A percentile compares a stretch with the other conserved stretches of the same genome.
These are phyloP conservation scores for Rhazya stricta DNA, from an alignment of 257 asterid species.

Conservation along the genomic window DNA sequence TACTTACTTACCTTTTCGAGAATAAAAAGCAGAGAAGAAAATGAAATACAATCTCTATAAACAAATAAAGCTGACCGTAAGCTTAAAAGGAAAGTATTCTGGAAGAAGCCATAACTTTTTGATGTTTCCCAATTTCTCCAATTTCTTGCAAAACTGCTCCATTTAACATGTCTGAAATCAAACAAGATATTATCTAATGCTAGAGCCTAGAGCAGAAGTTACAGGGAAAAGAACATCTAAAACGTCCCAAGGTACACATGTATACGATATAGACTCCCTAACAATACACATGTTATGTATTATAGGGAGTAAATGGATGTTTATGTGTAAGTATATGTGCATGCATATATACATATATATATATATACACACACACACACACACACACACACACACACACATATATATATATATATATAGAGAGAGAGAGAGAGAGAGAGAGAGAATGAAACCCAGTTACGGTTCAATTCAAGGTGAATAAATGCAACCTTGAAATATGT, in stretches of 20 bases:
- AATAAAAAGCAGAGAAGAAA: not conserved
- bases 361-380: too few relatives aligned
- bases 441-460: not conserved
- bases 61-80: not conserved
- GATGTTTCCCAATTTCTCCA: not conserved
- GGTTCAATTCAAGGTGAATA: too few relatives aligned
- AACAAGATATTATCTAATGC: not conserved
- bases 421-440: not conserved
- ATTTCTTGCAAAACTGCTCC: not conserved
- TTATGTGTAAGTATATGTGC: too few relatives aligned
- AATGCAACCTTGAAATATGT: not conserved
- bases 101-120: not conserved
- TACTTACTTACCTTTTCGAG: too few relatives aligned
- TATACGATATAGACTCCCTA: not conserved
- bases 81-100: not conserved
- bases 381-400: too few relatives aligned
- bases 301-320: not conserved
- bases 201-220: not conserved
- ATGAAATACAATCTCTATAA: not conserved
- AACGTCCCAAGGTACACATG: not conserved
- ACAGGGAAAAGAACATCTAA: not conserved
- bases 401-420: too few relatives aligned
- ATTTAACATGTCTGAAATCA: not conserved
- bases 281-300: not conserved
- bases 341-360: not conserved